These are phyloP conservation scores for Xerocomus minutiporus DNA, from an alignment of 1,284 basidiomycete species.

Conservation along the genomic window DNA sequence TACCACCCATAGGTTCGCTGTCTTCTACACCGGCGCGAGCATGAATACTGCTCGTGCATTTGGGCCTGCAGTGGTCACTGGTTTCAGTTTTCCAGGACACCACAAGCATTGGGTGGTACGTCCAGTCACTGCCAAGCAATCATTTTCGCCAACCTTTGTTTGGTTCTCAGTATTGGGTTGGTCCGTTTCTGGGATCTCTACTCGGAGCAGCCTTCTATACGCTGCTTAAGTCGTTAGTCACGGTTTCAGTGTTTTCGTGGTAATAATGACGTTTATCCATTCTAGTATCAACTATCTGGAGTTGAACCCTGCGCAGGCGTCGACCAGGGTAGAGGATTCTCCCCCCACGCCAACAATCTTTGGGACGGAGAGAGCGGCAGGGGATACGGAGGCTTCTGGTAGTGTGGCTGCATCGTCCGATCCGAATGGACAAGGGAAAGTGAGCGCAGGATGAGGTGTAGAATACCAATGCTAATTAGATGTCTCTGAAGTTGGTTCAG, in stretches of 20 bases:
- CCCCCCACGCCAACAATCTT: slow-evolving; percentile 19
- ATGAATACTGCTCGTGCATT: slow-evolving; percentile 75
- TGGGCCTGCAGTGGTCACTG: slow-evolving; percentile 66
- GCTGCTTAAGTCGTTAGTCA: slow-evolving; percentile 51
- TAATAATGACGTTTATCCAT: not conserved
- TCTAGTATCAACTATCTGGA: slow-evolving; percentile 29
- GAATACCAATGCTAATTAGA: not conserved
- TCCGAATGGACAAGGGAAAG: not conserved
- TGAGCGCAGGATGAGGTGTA: not conserved
- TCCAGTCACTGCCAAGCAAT: slow-evolving; percentile 4
- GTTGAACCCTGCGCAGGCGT: slow-evolving; percentile 31
- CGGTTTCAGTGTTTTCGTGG: not conserved
- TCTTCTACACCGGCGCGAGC: slow-evolving; percentile 54
- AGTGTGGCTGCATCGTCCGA: not conserved
- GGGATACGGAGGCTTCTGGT: slow-evolving; percentile 6
- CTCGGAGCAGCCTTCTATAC: slow-evolving; percentile 56
- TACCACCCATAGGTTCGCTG: slow-evolving; percentile 38
- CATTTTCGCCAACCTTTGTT: not conserved
- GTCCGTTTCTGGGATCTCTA: slow-evolving; percentile 56
- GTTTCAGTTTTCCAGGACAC: slow-evolving; percentile 42
- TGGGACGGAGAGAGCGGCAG: not conserved
- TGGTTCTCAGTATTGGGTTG: slow-evolving; percentile 51
- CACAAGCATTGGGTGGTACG: slow-evolving; percentile 60
- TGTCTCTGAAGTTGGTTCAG: not conserved
- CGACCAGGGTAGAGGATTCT: slow-evolving; percentile 27